Conservation (phyloP, 257 asterid genomes). For the Apocynum venetum region DNA sequence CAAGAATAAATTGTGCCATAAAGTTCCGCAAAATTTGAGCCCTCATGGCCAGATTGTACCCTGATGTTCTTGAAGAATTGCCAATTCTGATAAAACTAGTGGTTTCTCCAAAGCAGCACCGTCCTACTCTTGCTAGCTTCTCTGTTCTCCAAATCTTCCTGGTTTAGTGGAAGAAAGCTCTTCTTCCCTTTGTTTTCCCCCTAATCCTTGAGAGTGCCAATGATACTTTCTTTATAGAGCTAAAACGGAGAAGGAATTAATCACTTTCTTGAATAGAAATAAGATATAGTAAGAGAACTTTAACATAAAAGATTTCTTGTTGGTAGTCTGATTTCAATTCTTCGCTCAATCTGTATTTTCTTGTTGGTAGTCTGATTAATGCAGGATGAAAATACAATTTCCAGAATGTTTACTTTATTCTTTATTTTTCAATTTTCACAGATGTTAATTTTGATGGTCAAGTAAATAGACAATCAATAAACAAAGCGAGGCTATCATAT, state of each 20-base stretch:
- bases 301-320: too few species aligned
- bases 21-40: conserved; percentile 22
- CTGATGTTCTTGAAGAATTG: conserved; percentile 43
- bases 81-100: conserved; percentile 44
- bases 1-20: conserved; percentile 30
- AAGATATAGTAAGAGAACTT: too few species aligned
- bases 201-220: too few species aligned
- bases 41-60: conserved; percentile 30
- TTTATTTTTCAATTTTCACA: not conserved
- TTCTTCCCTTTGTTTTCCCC: too few species aligned
- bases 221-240: too few species aligned
- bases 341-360: not conserved
- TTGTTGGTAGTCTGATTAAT: not conserved
- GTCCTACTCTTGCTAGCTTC: too few species aligned
- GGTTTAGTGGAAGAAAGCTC: too few species aligned
- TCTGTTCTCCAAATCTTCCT: too few species aligned
- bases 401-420: not conserved
- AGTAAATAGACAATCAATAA: not conserved
- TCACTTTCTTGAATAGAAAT: too few species aligned
- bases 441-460: not conserved
- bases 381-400: too few species aligned
- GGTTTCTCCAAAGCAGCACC: conserved; percentile 35
- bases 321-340: not conserved
- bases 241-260: too few species aligned
- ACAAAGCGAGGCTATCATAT: not conserved